phyloP scores from a whole-genome alignment of 1,284 basidiomycete genomes.

The Puccinia novopanici region DNA sequence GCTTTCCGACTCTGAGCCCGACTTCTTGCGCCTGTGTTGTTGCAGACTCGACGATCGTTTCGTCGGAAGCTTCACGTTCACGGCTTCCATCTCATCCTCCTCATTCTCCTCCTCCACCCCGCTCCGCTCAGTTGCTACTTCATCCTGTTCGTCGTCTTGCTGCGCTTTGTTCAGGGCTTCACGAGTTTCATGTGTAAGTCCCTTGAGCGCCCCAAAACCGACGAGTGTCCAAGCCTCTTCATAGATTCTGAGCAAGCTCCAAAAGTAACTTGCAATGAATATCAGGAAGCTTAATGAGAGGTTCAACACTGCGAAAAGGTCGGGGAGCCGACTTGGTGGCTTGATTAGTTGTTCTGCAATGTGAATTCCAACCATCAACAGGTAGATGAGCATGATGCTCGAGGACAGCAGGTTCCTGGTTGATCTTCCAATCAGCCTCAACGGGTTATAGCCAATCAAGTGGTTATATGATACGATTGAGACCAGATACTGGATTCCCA shows the following conservation, averaged over 20 bases:
- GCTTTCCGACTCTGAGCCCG: not conserved
- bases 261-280: constrained; percentile 67
- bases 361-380: constrained; percentile 67
- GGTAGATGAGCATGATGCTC: constrained; percentile 68
- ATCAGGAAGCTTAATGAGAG: constrained; percentile 77
- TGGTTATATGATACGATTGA: constrained; percentile 76
- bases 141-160: not conserved
- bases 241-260: constrained; percentile 58
- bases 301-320: constrained; percentile 81
- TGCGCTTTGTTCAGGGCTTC: not conserved
- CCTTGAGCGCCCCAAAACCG: constrained; percentile 9
- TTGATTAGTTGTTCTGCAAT: constrained; percentile 67
- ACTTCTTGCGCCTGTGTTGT: constrained; percentile 8
- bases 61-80: constrained; percentile 6
- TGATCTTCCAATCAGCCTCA: constrained; percentile 60
- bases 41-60: constrained; percentile 40
- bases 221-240: constrained; percentile 56
- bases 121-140: too few relatives aligned
- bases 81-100: not conserved
- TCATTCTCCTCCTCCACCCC: constrained; percentile 1
- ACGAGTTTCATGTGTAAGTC: too few relatives aligned
- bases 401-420: constrained; percentile 63
- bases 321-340: constrained; percentile 75
- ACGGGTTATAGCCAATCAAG: constrained; percentile 68
- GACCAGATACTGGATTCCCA: constrained; percentile 72